Base-by-base conservation (phyloP, 495 filamentous ascomycete genomes). In the Aspergillus avenaceus region DNA sequence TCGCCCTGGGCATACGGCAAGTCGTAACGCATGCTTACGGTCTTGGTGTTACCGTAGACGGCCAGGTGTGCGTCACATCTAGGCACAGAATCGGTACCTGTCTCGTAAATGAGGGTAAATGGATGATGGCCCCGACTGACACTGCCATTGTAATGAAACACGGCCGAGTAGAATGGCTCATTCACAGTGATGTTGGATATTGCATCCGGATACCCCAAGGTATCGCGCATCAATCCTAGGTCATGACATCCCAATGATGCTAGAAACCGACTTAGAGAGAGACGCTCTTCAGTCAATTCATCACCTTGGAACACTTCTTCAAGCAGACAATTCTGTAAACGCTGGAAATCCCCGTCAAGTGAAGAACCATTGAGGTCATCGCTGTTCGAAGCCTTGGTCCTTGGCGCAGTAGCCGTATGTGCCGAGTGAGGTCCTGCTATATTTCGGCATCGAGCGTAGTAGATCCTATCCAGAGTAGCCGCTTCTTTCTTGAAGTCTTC, bases 31-130 rank as follows among this genome's bases (percentile, higher is more conserved):
- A 84, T 56, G 13, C 51, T 67, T 7, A 73, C 42, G 0, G 67
- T 70, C 65, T 83, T 84, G 4, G 60, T 60, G 36, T 66, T 55
- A 3, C 71, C 70, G 50, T 80, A 83, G 1, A 84, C 64, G 8
- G 71, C 74, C 2, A 84, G 44, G 58, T 80, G 77, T 0, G 81
- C 75, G 54, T 84, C 81, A 45, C 81, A 82, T 0, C 70, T 50
- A 5, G 80, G 77, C 2, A 84, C 71, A 4, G 58, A 54, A 49
- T 82, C 70, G 25, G 81, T 69, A 2, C 81, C 79, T 1, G 66
- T 72, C 54, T 84, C 81, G 47, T 80, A 84, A n/a, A 71, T 64
- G 8, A 79, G 63, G 0, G 75, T 67, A 43, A 80, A 84, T 4
- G 62, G 61, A 36, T 74, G 64, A 0, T 41, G 50, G 6, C 53